Base-by-base conservation (phyloP, 768 basidiomycete species). In the Dendrothele bispora region DNA sequence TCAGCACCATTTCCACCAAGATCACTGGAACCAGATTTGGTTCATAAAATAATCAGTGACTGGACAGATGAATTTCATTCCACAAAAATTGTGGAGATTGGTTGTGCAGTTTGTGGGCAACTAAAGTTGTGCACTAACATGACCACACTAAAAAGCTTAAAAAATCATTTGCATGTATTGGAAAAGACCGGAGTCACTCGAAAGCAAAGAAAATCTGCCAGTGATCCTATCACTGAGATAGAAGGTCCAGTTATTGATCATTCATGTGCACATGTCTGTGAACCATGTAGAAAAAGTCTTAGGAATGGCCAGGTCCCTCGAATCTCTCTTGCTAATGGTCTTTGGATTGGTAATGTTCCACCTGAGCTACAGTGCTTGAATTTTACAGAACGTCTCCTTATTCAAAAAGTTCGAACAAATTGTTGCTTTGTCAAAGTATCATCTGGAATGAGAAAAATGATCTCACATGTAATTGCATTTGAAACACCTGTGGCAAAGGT, bases 91-190 rank as follows among this genome's bases (percentile, higher is more conserved):
- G 46, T 57, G 29, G 66, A 68, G 49, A 40, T 47, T 21, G 64
- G 65, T 10, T 68, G 66, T 56, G 57, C 61, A 2, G 64, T 68
- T 6, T 68, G 65, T 54, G 66, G 61, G 2, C 28, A 55, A 29
- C 46, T 65, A 15, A 50, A 24, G 3, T 45, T 42, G 7, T 4
- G 39, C 5, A 15, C 34, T 1, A 21, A 41, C 7, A 29, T 54
- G 14, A 39, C 27, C 6, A 12, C 32, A 18, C 37, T 53, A 3
- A 43, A 43, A 25, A 15, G 24, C 30, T 26, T 49, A 12, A 49
- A 37, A 44, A 39, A 39, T 17, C 21, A 37, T 18, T 24, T 49
- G 7, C 26, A 44, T 39, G 15, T 49, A 27, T 27, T 54, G 20
- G 40, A 54, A 24, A 28, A 17, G 7, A 4, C 36, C 7, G 34